A percentile compares a stretch with the other conserved stretches of the same genome.
Evolutionary conservation across 768 basidiomycete genomes (phyloP).

Genomic region (Serendipita sp.): DNA sequence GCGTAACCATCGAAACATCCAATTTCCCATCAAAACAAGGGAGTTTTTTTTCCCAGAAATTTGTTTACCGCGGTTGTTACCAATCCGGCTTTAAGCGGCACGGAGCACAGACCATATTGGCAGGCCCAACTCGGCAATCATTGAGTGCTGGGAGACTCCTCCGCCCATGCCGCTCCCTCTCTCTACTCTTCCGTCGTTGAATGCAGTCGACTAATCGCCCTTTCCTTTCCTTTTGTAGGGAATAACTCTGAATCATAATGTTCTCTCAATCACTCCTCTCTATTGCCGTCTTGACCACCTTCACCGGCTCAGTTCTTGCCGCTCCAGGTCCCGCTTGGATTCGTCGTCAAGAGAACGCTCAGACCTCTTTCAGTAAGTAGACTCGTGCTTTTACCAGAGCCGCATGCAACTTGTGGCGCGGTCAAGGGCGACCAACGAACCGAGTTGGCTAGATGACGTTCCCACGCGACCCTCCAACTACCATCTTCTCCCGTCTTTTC

Average conservation of each 20-base stretch:
- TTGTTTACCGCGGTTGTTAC: no score
- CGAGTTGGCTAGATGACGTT: no score
- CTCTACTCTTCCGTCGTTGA: neutral
- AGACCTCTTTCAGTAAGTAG: conserved; percentile 26
- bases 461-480: no score
- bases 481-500: no score
- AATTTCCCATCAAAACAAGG: no score
- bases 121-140: neutral
- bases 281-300: neutral
- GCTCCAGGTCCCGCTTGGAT: conserved; percentile 1
- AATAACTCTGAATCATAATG: neutral
- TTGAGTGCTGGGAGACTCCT: neutral
- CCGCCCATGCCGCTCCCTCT: neutral
- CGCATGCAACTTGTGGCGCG: no score
- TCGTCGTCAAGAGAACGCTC: conserved; percentile 22
- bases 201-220: neutral
- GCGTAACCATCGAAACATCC: no score
- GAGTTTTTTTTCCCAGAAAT: no score
- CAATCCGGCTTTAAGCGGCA: no score
- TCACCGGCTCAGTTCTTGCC: neutral
- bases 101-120: no score
- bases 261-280: neutral
- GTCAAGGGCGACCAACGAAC: no score
- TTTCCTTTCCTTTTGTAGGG: neutral
- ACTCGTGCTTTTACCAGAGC: no score